These are phyloP conservation scores for Lagenidium giganteum DNA, from an alignment of 352 stramenopile species.

Conservation along the genomic window DNA sequence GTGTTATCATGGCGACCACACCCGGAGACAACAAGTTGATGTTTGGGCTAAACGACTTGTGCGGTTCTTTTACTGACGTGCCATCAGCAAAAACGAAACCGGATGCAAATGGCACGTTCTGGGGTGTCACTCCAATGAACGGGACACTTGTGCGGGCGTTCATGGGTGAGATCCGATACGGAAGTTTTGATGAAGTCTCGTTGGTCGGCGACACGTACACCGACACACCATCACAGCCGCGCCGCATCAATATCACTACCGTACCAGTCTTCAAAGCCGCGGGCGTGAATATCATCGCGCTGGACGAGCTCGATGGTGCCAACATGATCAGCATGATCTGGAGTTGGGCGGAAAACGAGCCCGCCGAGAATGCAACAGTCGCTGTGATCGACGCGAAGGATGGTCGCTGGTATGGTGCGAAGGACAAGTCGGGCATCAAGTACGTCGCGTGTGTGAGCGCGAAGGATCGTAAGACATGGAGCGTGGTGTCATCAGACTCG, in stretches of 20 bases:
- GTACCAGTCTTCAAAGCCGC: constrained; percentile 42
- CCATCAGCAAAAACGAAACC: too few species aligned
- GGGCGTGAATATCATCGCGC: constrained; percentile 55
- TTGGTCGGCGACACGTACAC: neutral
- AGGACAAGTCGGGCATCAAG: constrained; percentile 28
- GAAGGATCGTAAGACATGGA: constrained; percentile 36
- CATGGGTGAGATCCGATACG: too few species aligned
- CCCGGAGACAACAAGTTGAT: constrained; percentile 45
- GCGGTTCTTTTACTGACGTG: too few species aligned
- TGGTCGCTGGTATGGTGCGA: constrained; percentile 49
- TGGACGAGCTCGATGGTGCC: constrained; percentile 46
- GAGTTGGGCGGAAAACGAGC: constrained; percentile 54
- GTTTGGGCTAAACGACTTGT: constrained; percentile 48
- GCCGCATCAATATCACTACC: constrained; percentile 24
- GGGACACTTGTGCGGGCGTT: constrained; percentile 47
- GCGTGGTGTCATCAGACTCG: constrained; percentile 37
- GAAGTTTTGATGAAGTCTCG: neutral
- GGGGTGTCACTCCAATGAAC: constrained; percentile 31
- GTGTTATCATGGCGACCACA: constrained; percentile 43
- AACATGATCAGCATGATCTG: constrained; percentile 52
- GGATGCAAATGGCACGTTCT: constrained; percentile 27
- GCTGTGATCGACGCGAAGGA: constrained; percentile 45
- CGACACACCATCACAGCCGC: too few species aligned
- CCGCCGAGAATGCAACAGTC: constrained; percentile 26
- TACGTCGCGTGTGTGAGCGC: constrained; percentile 54